Evolutionary conservation across 2,329 filamentous ascomycete genomes (phyloP).

Genomic region (Fusarium ambrosium): DNA sequence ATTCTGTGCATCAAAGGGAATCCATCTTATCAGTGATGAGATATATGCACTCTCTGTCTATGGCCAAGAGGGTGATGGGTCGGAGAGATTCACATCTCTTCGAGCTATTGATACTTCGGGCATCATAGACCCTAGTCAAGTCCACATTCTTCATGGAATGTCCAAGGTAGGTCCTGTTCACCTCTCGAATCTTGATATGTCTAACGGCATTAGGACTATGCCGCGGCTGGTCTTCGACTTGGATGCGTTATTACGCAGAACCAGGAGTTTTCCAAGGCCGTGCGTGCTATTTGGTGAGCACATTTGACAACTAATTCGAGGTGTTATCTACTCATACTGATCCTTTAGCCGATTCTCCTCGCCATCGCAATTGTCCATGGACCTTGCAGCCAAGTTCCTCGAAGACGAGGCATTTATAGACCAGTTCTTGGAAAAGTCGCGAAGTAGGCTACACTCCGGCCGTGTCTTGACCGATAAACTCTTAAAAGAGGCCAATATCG

Average conservation of each 20-base stretch:
- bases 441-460: neutral
- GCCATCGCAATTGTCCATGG: neutral
- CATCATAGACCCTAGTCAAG: neutral
- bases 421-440: neutral
- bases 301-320: neutral
- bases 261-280: neutral
- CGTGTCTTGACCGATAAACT: neutral
- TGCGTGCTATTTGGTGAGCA: neutral
- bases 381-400: constrained; percentile 1
- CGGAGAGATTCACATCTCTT: neutral
- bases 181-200: neutral
- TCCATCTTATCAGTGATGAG: constrained; percentile 6
- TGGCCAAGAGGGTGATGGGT: neutral
- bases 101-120: neutral
- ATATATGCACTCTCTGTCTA: constrained; percentile 7
- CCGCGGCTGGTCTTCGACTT: constrained; percentile 1
- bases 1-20: neutral
- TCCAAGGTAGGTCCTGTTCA: neutral
- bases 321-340: neutral
- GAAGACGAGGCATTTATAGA: neutral
- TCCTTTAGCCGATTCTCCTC: neutral
- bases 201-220: neutral
- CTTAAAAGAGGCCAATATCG: neutral
- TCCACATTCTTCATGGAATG: constrained; percentile 2
- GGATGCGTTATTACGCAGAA: constrained; percentile 8